Evolutionary conservation across 441 rosid genomes (phyloP), one percentile per base, ranked within the genome.

Genomic region (California macrophylla): DNA sequence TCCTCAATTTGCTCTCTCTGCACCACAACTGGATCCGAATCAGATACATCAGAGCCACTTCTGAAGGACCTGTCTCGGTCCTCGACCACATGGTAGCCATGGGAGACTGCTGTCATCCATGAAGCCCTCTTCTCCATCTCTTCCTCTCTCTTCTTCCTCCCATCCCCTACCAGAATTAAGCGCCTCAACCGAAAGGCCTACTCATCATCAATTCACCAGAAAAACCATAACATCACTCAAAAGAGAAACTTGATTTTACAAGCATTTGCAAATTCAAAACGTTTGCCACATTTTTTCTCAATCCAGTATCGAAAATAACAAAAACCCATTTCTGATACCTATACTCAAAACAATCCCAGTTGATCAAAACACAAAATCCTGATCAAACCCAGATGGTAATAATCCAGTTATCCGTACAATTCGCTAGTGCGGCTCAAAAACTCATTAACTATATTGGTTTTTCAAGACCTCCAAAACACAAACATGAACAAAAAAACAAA

Each of bases 1-100:
- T 84, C 87, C 60, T 84, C 82, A 34, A 82, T 74, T 66, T 82
- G 87, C 75, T 89, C 92, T 77, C 89, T 85, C 54, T 89, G 93
- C n/a, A 89, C 82, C 64, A 86, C 79, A 64, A 87, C 81, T 0
- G 82, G 79, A 68, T 81, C 90, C 0, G 66, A 54, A 20, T 77
- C 82, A 0, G 75, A 65, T 12, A 65, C 81, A 50, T 66, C 74
- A 3, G 62, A 69, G 29, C 28, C 40, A n/a, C 73, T 69, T 68
- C 66, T 68, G 29, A 63, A 64, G 4, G 77, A 67, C 29, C 73
- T 58, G 29, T 24, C 60, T 1, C 24, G 81, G 70, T 85, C 81
- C 65, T 79, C 84, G 6, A 86, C 71, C 21, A 87, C 85, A 76
- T 80, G 85, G 64, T 67, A 84, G 13, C 95, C 97, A 74, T 91